Percentiles rank a stretch among this genome's conserved stretches.
Conservation (phyloP, 2,329 filamentous ascomycete genomes). For the Epichloe sp. region DNA sequence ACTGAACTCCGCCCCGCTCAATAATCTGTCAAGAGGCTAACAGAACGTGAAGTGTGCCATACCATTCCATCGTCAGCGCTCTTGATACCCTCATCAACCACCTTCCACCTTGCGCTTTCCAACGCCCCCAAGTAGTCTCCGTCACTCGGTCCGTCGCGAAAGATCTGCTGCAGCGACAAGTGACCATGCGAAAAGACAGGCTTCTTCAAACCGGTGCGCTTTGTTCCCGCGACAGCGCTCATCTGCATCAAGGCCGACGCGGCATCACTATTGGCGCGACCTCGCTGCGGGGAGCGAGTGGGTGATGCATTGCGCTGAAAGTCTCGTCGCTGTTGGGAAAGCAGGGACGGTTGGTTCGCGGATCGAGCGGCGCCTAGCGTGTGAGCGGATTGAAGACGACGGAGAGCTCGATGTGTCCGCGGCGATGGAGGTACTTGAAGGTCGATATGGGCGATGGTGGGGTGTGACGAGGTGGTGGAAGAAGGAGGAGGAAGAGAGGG, state of each 20-base stretch:
- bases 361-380: constrained; percentile 43
- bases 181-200: constrained; percentile 37
- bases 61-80: constrained; percentile 75
- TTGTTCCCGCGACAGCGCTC: constrained; percentile 22
- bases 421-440: constrained; percentile 46
- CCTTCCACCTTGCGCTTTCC: constrained; percentile 58
- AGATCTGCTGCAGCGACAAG: constrained; percentile 57
- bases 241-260: constrained; percentile 27
- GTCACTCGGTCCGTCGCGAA: constrained; percentile 67
- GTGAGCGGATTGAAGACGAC: constrained; percentile 66
- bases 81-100: constrained; percentile 63
- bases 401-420: constrained; percentile 52
- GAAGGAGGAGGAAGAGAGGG: not conserved
- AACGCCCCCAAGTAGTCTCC: constrained; percentile 55
- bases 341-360: constrained; percentile 38
- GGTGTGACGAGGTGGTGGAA: not conserved
- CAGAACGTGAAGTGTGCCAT: constrained; percentile 11
- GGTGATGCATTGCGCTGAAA: constrained; percentile 26
- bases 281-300: constrained; percentile 38
- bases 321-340: constrained; percentile 48
- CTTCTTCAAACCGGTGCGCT: constrained; percentile 27
- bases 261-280: constrained; percentile 63
- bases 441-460: constrained; percentile 21
- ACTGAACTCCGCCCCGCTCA: not conserved
- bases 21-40: not conserved